Percentiles rank a stretch among this genome's conserved stretches.
Conservation (phyloP, 768 basidiomycete genomes). For the Kwoniella dejecticola region DNA sequence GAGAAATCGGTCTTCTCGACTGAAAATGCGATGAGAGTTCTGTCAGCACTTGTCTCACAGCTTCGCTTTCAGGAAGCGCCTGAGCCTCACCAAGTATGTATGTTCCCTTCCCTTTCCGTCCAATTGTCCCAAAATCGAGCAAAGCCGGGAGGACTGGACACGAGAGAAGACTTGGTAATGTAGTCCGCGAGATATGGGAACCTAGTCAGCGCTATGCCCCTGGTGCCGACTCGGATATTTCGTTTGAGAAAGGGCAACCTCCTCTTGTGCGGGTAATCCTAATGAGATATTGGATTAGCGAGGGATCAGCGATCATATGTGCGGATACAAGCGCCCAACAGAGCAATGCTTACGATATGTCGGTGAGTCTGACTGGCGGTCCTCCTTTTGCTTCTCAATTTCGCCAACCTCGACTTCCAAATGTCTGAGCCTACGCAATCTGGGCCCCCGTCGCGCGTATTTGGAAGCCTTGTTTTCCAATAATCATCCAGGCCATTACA, state of each 20-base stretch:
- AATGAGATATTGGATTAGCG: background rate
- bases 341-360: too few relatives aligned
- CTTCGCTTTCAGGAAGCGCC: background rate
- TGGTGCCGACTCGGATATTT: background rate
- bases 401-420: too few relatives aligned
- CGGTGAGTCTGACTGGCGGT: too few relatives aligned
- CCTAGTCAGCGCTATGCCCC: background rate
- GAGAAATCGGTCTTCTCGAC: background rate
- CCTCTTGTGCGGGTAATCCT: background rate
- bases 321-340: too few relatives aligned
- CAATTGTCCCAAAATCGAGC: background rate
- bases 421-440: too few relatives aligned
- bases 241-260: background rate
- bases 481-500: too few relatives aligned
- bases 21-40: background rate
- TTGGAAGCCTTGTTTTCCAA: too few relatives aligned
- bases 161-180: background rate
- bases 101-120: background rate
- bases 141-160: background rate
- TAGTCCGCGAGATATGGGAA: background rate
- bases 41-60: background rate
- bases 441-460: too few relatives aligned
- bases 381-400: too few relatives aligned
- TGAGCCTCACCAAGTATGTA: constrained; percentile 3
- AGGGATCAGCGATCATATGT: background rate